These are phyloP conservation scores for Biscogniauxia mediterranea DNA, from an alignment of 2,329 filamentous ascomycete species.

Conservation along the genomic window DNA sequence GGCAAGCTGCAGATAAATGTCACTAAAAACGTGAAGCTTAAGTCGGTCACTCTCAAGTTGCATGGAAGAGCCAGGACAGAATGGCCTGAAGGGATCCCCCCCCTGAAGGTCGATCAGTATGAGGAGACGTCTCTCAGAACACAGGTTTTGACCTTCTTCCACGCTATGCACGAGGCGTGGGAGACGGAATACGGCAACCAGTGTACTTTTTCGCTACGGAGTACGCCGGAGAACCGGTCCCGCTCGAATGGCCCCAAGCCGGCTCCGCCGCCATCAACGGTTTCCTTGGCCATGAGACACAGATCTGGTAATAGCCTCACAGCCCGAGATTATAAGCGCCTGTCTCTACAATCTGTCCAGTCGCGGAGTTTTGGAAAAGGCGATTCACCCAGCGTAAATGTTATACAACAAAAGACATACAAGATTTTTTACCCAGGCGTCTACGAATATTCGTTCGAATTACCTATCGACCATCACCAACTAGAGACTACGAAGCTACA, in stretches of 20 bases:
- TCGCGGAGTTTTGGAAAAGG: slow-evolving; percentile 83
- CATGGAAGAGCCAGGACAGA: slow-evolving; percentile 83
- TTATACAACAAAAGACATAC: slow-evolving; percentile 67
- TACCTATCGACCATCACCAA: slow-evolving; percentile 84
- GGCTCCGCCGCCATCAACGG: slow-evolving; percentile 31
- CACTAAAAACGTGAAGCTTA: slow-evolving; percentile 88
- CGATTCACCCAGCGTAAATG: slow-evolving; percentile 64
- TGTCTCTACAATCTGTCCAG: slow-evolving; percentile 78
- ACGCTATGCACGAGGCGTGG: slow-evolving; percentile 64
- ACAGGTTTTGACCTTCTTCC: slow-evolving; percentile 91
- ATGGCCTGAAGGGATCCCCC: slow-evolving; percentile 95
- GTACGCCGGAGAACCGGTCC: slow-evolving; percentile 33
- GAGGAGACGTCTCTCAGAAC: slow-evolving; percentile 85
- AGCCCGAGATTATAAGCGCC: slow-evolving; percentile 57
- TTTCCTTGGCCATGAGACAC: slow-evolving; percentile 34
- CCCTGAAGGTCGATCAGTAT: slow-evolving; percentile 76
- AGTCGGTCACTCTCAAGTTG: slow-evolving; percentile 84
- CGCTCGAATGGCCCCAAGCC: slow-evolving; percentile 27
- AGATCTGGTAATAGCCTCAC: slow-evolving; percentile 34
- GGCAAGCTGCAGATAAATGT: slow-evolving; percentile 80
- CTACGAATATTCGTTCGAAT: slow-evolving; percentile 73
- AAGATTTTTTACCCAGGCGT: slow-evolving; percentile 76
- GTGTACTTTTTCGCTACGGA: slow-evolving; percentile 54
- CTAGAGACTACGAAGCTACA: slow-evolving; percentile 87
- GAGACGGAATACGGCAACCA: slow-evolving; percentile 63